These are phyloP conservation scores for Benincasa hispida DNA, from an alignment of 306 rosid species.

Conservation along the genomic window DNA sequence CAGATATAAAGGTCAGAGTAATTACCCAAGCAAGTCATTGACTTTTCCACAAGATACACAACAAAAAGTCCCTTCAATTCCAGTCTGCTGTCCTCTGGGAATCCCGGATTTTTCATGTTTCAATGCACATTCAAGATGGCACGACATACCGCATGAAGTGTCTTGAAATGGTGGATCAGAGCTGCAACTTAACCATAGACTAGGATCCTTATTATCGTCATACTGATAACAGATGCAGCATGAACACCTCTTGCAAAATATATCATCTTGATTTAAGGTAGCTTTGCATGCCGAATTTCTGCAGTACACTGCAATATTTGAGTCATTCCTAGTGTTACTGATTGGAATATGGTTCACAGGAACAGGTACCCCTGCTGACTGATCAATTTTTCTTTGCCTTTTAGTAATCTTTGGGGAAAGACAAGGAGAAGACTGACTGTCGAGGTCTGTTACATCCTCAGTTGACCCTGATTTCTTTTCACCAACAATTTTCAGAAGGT, in stretches of 20 bases:
- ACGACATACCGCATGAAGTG: slow-evolving; percentile 82
- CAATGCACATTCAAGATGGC: slow-evolving; percentile 96
- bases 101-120: slow-evolving; percentile 62
- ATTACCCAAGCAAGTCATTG: slow-evolving; percentile 86
- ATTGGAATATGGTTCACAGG: slow-evolving; percentile 24
- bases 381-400: slow-evolving; percentile 83
- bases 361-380: slow-evolving; percentile 50
- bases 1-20: neutral
- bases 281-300: slow-evolving; percentile 96
- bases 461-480: slow-evolving; percentile 61
- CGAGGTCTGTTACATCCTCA: slow-evolving; percentile 32
- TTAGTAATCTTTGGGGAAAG: slow-evolving; percentile 54
- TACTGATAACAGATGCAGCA: slow-evolving; percentile 80
- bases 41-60: slow-evolving; percentile 79
- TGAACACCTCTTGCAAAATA: slow-evolving; percentile 89
- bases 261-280: slow-evolving; percentile 38
- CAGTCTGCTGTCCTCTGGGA: slow-evolving; percentile 31
- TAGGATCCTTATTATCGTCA: slow-evolving; percentile 97
- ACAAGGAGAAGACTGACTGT: slow-evolving; percentile 35
- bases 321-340: slow-evolving; percentile 25
- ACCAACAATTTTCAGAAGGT: slow-evolving; percentile 83
- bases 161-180: slow-evolving; percentile 76
- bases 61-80: slow-evolving; percentile 65
- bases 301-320: slow-evolving; percentile 38
- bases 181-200: slow-evolving; percentile 88